Percentiles rank a stretch among this genome's conserved stretches.
Evolutionary conservation across 2,329 filamentous ascomycete species (phyloP).

Genomic region (Calonectria pteridis): DNA sequence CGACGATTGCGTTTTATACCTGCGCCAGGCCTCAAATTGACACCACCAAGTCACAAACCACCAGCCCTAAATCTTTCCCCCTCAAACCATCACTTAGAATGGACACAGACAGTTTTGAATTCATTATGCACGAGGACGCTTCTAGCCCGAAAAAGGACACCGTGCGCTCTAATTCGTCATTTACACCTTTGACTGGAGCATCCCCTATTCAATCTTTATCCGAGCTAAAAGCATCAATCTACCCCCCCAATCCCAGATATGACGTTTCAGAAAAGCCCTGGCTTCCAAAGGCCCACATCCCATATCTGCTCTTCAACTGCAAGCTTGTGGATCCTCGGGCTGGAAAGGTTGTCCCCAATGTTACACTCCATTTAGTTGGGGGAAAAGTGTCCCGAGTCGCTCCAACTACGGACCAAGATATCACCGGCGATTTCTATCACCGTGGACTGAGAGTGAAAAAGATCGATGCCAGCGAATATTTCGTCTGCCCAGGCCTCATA

Average conservation of each 20-base stretch:
- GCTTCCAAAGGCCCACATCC: slow-evolving; percentile 5
- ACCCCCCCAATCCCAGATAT: slow-evolving; percentile 1
- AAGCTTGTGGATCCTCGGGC: slow-evolving; percentile 11
- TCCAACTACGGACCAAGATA: background rate
- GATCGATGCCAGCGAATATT: slow-evolving; percentile 2
- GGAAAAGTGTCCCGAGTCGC: background rate
- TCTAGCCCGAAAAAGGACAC: background rate
- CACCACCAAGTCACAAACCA: background rate
- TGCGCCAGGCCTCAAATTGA: too few species aligned
- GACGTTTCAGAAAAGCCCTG: slow-evolving; percentile 10
- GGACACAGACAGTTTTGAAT: background rate
- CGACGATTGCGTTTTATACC: too few species aligned
- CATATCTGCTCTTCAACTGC: background rate
- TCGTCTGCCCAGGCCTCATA: slow-evolving; percentile 5
- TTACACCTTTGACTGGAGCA: background rate
- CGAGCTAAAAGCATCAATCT: background rate
- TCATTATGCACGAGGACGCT: background rate
- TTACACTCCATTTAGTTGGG: background rate
- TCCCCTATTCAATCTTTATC: background rate
- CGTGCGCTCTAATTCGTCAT: background rate
- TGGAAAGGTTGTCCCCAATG: background rate
- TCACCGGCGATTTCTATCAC: background rate
- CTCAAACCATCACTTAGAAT: background rate
- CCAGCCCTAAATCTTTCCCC: background rate
- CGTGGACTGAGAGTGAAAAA: background rate